Evolutionary conservation across 1,139 yeast genomes (phyloP).

Genomic region (Keqinozyma sinolaborantium): DNA sequence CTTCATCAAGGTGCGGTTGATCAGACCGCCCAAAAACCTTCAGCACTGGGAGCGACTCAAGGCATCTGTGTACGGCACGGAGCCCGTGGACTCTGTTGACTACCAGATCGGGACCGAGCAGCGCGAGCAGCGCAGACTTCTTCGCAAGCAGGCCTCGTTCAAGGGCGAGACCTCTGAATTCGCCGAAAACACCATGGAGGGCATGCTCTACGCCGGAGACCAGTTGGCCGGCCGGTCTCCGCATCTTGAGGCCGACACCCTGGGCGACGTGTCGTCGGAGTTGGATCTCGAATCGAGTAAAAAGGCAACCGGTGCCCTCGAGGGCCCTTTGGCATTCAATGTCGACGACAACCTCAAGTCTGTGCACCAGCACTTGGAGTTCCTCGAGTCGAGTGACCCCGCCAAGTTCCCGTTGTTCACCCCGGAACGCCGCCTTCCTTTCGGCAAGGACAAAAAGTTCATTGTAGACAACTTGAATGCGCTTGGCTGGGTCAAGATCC

Average conservation of each 20-base stretch:
- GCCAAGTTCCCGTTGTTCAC: slow-evolving; percentile 26
- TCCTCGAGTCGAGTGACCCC: slow-evolving; percentile 17
- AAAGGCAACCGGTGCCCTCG: not conserved
- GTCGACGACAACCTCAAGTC: not conserved
- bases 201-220: slow-evolving; percentile 38
- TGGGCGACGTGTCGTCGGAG: slow-evolving; percentile 10
- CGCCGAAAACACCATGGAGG: slow-evolving; percentile 36
- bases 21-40: slow-evolving; percentile 19
- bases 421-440: slow-evolving; percentile 25
- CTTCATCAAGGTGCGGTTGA: slow-evolving; percentile 26
- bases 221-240: slow-evolving; percentile 16
- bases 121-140: slow-evolving; percentile 23
- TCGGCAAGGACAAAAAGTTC: slow-evolving; percentile 35
- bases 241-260: slow-evolving; percentile 14
- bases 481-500: slow-evolving; percentile 63
- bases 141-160: slow-evolving; percentile 33
- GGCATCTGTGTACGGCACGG: slow-evolving; percentile 29
- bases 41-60: slow-evolving; percentile 35
- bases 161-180: slow-evolving; percentile 42
- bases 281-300: slow-evolving; percentile 1
- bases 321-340: not conserved
- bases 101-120: slow-evolving; percentile 28
- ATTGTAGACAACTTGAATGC: slow-evolving; percentile 51
- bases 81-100: slow-evolving; percentile 30
- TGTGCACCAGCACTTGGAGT: slow-evolving; percentile 14